Base-by-base conservation (phyloP, 495 filamentous ascomycete genomes). In the Astrothelium subdiscretum region DNA sequence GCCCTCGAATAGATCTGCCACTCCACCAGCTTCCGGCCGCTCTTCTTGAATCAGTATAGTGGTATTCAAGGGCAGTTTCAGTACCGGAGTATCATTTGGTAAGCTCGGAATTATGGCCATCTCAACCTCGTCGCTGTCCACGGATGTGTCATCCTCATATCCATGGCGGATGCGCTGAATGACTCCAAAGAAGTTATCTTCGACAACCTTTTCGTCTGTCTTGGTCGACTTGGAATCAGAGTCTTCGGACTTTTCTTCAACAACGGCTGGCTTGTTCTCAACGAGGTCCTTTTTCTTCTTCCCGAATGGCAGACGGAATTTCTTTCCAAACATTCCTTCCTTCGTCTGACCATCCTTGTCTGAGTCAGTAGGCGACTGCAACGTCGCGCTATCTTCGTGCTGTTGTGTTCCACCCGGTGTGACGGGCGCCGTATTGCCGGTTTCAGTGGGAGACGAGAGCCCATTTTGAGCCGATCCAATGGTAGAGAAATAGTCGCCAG, bases 1-100 rank as follows among this genome's bases (percentile, higher is more conserved):
- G 1, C 94, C 95, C 69, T 91, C 79, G 70, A 95, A 97, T 4
- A 97, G 76, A 76, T 97, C 94, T 29, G 88, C 87, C 57, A 91
- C 92, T 54, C 94, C 94, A 31, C 92, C 94, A 35, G 88, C 88
- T 68, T 87, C 87, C 10, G 83, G 84, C 0, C 88, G 87, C 69
- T 98, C 95, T 71, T 97, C 94, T 71, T 98, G 95, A 58, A 98
- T 90, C 52, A 97, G 88, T 32, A 98, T 87, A 26, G 85, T 88
- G 20, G 90, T 96, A 22, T 83, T 82, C 22, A 83, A 70, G 0
- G 94, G 94, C 20, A 88, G 86, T 62, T 89, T 85, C 24, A 98
- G 73, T 27, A 88, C 83, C 0, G 94, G 94, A 1, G 94, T 95
- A 67, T 98, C 94, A 64, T 79, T 88, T 1, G 88, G 84, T 5